Base-by-base conservation (phyloP, 2,329 filamentous ascomycete genomes). In the Pyricularia sp. region DNA sequence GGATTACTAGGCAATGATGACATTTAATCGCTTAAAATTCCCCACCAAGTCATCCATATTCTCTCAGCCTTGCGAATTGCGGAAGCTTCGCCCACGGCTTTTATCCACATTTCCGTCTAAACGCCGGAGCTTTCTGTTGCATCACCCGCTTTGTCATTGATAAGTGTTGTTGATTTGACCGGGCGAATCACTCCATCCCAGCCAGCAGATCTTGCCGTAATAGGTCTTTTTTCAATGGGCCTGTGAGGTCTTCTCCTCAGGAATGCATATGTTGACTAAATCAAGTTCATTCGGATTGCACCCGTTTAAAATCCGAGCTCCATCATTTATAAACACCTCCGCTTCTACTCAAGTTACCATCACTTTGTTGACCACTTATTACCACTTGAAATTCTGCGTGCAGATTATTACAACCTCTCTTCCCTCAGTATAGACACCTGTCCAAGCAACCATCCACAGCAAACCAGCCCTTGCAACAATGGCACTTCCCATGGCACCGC, bases 401-500 rank as follows among this genome's bases (percentile, higher is more conserved):
- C 36, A 50, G 17, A 55, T 55, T 55, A 6, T 61, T 61, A 28
- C 25, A 4, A 28, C 10, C 1, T 5, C 12, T n/a, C 25, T 28
- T 61, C 23, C 12, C 17, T 17, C 5, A 55, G n/a, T 55, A 5
- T n/a, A 12, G 3, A 42, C 23, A 9, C 23, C 58, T 61, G 1
- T 20, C n/a, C 4, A 11, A 61, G 12, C 58, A 61, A 59, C 3
- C 10, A 25, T 25, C 23, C 3, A 59, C 20, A 25, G 23, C 55
- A 59, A 59, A 23, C 55, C 55, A 59, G 23, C 36, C 5, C 9
- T 28, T 10, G 58, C 23, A 12, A 25, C 23, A 61, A 61, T 61
- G 58, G 23, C 58, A 61, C 25, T 79, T 20, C 79, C 80, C 23
- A 71, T 73, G 67, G 81, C 84, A 6, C 80, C 84, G 4, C 78